A percentile compares a stretch with the other conserved stretches of the same genome.
phyloP scores from a whole-genome alignment of 805 yeast species.

The Ogataea henricii region DNA sequence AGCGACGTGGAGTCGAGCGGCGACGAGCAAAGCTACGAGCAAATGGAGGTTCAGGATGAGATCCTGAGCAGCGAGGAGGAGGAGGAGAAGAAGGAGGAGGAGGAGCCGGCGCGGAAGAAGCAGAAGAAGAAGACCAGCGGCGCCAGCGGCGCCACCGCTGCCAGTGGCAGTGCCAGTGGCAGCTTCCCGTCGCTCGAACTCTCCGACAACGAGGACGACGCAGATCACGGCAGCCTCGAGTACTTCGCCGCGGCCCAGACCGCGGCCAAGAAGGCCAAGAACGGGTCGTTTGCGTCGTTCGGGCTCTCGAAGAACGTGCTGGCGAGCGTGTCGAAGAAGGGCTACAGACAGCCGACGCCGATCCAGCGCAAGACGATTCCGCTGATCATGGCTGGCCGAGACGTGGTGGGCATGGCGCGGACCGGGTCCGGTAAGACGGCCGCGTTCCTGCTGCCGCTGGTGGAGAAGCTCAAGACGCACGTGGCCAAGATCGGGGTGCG shows the following conservation, averaged over 20 bases:
- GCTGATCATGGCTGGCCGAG: constrained; percentile 79
- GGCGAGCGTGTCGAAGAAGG: constrained; percentile 74
- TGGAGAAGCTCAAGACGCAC: constrained; percentile 82
- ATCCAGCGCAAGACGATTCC: constrained; percentile 97
- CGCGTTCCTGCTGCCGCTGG: constrained; percentile 87
- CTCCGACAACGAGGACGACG: constrained; percentile 44
- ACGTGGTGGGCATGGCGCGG: constrained; percentile 99
- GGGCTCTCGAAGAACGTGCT: constrained; percentile 77
- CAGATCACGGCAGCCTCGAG: constrained; percentile 37
- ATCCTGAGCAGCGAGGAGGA: constrained; percentile 54
- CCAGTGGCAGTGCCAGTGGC: constrained; percentile 14
- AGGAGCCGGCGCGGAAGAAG: constrained; percentile 33
- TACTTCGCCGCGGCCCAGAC: constrained; percentile 41
- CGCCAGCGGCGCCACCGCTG: constrained; percentile 4
- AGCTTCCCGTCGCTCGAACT: constrained; percentile 45
- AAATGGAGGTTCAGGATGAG: constrained; percentile 49
- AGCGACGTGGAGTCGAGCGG: constrained; percentile 19
- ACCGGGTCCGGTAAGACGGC: constrained; percentile 99
- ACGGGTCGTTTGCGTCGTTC: constrained; percentile 86
- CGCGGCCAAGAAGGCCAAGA: constrained; percentile 57
- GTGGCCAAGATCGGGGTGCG: constrained; percentile 86
- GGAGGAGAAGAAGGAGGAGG: constrained; percentile 43
- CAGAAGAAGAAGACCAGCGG: constrained; percentile 30
- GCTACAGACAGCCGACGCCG: constrained; percentile 95
- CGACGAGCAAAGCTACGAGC: constrained; percentile 27